phyloP scores from a whole-genome alignment of 2,329 filamentous ascomycete genomes.

The Fragosphaeria purpurea region DNA sequence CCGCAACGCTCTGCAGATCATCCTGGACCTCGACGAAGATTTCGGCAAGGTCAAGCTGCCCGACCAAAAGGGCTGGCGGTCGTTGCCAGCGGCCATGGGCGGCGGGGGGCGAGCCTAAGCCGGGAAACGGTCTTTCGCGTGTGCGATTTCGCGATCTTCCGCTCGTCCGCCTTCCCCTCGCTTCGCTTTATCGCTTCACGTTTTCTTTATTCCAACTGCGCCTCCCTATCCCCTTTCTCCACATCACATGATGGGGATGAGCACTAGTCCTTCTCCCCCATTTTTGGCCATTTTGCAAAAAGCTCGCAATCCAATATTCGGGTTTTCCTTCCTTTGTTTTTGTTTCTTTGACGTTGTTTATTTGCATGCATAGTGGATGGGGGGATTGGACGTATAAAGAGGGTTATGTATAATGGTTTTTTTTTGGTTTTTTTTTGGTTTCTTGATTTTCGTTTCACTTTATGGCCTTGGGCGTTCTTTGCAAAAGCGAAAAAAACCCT shows the following conservation, averaged over 20 bases:
- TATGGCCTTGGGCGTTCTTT: background rate
- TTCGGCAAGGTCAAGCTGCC: constrained; percentile 67
- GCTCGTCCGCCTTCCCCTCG: too few relatives aligned
- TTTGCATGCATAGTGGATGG: background rate
- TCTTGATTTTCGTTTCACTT: background rate
- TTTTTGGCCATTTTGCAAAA: too few relatives aligned
- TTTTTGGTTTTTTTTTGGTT: background rate
- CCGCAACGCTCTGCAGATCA: constrained; percentile 88
- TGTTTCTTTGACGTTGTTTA: background rate
- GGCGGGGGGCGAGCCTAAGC: constrained; percentile 21
- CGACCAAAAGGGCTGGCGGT: constrained; percentile 42
- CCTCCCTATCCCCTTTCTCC: background rate
- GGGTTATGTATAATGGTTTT: background rate
- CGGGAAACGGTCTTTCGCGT: background rate
- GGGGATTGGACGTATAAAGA: background rate
- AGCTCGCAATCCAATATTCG: too few relatives aligned
- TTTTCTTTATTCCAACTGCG: too few relatives aligned
- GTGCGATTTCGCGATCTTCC: too few relatives aligned
- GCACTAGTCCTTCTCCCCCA: too few relatives aligned
- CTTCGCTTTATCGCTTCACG: too few relatives aligned
- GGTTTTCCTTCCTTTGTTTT: background rate
- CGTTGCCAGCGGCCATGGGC: constrained; percentile 39
- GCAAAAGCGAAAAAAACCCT: background rate
- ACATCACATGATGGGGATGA: too few relatives aligned
- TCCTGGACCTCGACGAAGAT: constrained; percentile 86